phyloP scores from a whole-genome alignment of 2,329 filamentous ascomycete species.

The Fusarium siculi region DNA sequence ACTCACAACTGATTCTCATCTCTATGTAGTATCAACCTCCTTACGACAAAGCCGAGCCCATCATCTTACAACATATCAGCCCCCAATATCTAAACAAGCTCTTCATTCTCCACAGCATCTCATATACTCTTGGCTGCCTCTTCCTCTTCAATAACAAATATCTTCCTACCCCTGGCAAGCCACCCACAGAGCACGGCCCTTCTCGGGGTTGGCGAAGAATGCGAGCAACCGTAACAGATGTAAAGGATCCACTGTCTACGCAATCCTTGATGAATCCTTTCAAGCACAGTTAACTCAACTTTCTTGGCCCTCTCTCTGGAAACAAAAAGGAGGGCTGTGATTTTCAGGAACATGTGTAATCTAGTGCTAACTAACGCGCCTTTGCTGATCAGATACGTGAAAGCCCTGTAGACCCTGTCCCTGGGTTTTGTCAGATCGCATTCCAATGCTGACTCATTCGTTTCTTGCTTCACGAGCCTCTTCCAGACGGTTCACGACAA shows the following conservation, averaged over 20 bases:
- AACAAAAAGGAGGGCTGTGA: background rate
- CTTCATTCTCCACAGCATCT: background rate
- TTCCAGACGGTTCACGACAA: background rate
- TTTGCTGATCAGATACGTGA: constrained; percentile 5
- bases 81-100: constrained; percentile 1
- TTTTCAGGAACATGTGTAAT: constrained; percentile 19
- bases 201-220: constrained; percentile 40
- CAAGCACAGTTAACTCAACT: constrained; percentile 5
- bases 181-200: constrained; percentile 31
- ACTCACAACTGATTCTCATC: background rate
- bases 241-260: constrained; percentile 30
- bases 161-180: constrained; percentile 20
- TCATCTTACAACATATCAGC: background rate
- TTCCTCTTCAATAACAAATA: constrained; percentile 15
- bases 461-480: background rate
- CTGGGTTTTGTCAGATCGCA: constrained; percentile 9
- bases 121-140: constrained; percentile 31
- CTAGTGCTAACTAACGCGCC: background rate
- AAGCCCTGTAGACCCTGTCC: background rate
- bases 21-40: background rate
- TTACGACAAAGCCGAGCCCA: background rate
- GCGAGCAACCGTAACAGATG: constrained; percentile 25
- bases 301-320: background rate
- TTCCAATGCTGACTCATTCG: constrained; percentile 17
- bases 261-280: constrained; percentile 18